Evolutionary conservation across 2,329 filamentous ascomycete species (phyloP), one percentile per base, ranked within the genome.

Genomic region (Nectriaceae sp.): DNA sequence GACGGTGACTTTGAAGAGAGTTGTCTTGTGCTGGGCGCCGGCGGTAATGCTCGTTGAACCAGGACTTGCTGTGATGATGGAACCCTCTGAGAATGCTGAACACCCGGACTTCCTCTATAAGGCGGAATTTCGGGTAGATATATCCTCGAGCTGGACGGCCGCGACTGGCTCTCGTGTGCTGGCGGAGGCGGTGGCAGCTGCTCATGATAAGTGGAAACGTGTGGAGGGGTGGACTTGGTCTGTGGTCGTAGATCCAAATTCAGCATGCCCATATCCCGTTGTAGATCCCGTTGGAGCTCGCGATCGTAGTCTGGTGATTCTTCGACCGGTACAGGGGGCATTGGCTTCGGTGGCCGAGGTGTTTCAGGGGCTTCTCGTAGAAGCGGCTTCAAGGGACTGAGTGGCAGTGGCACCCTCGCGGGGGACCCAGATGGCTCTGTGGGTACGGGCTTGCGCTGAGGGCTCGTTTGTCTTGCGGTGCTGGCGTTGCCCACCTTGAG

Each of bases 221-320:
- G 35, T 15, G 52, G 53, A 4, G 57, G 50, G 6, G 46, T 50
- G 11, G 49, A 38, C 19, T 45, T 50, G 19, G 36, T 47, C n/a
- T 57, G 51, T 2, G 45, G 50, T 15, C 44, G 52, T 21, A 69
- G 50, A 36, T 62, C 62, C 38, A 87, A 67, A 46, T 78, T 82
- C 55, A 87, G 69, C 55, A 75, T 74, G 22, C 74, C 74, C 71
- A 87, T 80, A 53, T 87, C 84, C 48, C 77, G 77, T 55, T 82
- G 81, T n/a, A 88, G 66, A 63, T 87, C 82, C 33, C 82, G 78
- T 51, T 84, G 83, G 36, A 85, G 65, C 36, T 79, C 76, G 39
- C 75, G 73, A 56, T 87, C 83, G 56, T 85, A 84, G 49, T 85
- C 83, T 8, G 77, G 74, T 4, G 82, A 82, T 44, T 77, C 75